These are phyloP conservation scores for Apostasia ramifera DNA, from an alignment of 106 monocot genomes.

Conservation along the genomic window DNA sequence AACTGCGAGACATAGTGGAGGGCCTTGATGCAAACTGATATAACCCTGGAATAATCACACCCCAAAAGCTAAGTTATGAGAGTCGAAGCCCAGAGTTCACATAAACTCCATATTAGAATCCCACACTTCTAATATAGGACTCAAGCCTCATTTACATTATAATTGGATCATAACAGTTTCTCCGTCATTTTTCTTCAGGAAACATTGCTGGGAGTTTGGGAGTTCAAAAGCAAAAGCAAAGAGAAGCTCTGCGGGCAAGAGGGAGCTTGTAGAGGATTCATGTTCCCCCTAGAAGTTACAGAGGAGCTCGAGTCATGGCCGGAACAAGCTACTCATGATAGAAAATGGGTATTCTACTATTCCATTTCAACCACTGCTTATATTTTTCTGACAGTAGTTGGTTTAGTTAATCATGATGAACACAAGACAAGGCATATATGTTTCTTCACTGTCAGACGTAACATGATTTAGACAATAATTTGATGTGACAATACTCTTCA, in stretches of 20 bases:
- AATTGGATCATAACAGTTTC: no score
- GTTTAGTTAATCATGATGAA: no score
- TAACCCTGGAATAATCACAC: no score
- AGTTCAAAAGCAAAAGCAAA: conserved; percentile 65
- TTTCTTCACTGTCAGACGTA: neutral
- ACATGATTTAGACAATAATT: neutral
- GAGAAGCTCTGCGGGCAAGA: conserved; percentile 18
- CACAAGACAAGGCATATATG: neutral
- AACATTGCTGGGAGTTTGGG: conserved; percentile 35
- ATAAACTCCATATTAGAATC: no score
- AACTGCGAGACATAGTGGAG: no score
- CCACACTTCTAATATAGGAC: no score
- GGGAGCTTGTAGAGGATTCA: conserved; percentile 46
- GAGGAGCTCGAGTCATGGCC: conserved; percentile 55
- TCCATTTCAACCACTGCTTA: neutral
- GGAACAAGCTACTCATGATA: conserved; percentile 37
- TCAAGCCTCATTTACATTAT: no score
- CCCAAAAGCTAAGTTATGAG: no score
- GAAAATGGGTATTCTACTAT: conserved; percentile 42
- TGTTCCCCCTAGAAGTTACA: conserved; percentile 54
- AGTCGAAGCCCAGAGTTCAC: no score
- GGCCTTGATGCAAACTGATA: no score
- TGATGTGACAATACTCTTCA: no score
- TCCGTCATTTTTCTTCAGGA: conserved; percentile 14
- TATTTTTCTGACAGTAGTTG: neutral